Evolutionary conservation across 2,329 filamentous ascomycete species (phyloP), one percentile per base, ranked within the genome.

Genomic region (Lasiodiplodia sp.): DNA sequence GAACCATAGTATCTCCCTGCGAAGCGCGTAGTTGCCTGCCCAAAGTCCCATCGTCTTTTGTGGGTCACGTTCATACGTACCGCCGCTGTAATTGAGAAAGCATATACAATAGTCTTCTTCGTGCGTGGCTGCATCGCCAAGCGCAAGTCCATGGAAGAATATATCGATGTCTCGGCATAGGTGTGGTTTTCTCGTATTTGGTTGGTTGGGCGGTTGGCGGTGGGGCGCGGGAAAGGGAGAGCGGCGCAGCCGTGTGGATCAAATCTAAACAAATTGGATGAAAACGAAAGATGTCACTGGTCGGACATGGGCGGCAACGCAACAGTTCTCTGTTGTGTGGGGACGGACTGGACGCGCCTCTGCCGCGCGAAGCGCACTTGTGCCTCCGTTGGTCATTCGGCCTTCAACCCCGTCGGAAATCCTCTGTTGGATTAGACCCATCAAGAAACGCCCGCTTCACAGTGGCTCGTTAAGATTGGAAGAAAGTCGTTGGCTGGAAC

Each of bases 181-280:
- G 10, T 28, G 58, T n/a, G 49, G 12, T 47, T 31, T 23, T 49
- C 40, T 49, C 40, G 25, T 51, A 37, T 63, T 31, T 44, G 21
- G 44, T 47, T 47, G 44, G 14, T 14, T 60, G 31, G n/a, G 55
- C 34, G 16, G 55, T 14, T 11, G 34, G n/a, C n/a, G 55, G 40
- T 38, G 31, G 57, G 37, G 12, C 51, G 25, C 10, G 38, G 21
- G 23, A 57, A 60, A 6, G 57, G 38, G 57, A 47, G 38, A 60
- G 57, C 57, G 57, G 57, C 58, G 25, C 23, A 62, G 58, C 58
- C 58, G 58, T 47, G 58, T 34, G 58, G 58, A 63, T 49, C 58
- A 44, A 62, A 47, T 49, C 23, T 34, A 44, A 63, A 34, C 25
- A 47, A 47, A 60, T 60, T 57, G 21, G 44, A 34, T 21, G 40